Base-by-base conservation (phyloP, 495 filamentous ascomycete species). In the Xylaria acuta region DNA sequence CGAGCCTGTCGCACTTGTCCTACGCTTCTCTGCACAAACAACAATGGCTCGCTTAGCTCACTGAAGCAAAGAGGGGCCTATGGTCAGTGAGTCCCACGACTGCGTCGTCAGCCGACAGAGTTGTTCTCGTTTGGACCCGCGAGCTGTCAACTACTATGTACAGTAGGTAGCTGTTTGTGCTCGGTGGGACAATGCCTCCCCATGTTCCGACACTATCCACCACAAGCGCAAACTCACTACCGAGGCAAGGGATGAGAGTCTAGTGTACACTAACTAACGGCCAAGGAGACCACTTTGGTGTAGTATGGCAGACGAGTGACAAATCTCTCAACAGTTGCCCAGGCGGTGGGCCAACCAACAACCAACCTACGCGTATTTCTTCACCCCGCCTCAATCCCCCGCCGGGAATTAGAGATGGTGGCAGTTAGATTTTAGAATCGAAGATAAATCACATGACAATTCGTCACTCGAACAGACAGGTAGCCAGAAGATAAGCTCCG, bases 301-400 rank as follows among this genome's bases (percentile, higher is more conserved):
- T n/a, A 16, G 25, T 18, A 20, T 62, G 58, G 58, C 58, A 9
- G 58, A 53, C 69, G 45, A 38, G 41, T 64, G 69, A 64, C 69
- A 71, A 71, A 71, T 71, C 45, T 62, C 58, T 49, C 62, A 32
- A 71, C 45, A 41, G 18, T 20, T 64, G 38, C 18, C 32, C 20
- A 30, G 63, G 14, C 12, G 14, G 63, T 49, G 63, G 25, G 30
- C 16, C 41, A 51, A 34, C 43, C 4, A 49, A 34, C n/a, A 34
- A 45, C 41, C 41, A 18, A 36, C 27, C 27, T 56, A 25, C 27
- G 30, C 30, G n/a, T 59, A 36, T 38, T 38, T 22, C 2, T 14
- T 38, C 34, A 12, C 34, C 9, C 20, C 11, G 30, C 27, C 8
- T 20, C 54, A 59, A 36, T 59, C 18, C 54, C 54, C n/a, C 14